These are phyloP conservation scores for Calonectria pseudoreteaudii DNA, from an alignment of 2,329 filamentous ascomycete genomes.

Conservation along the genomic window DNA sequence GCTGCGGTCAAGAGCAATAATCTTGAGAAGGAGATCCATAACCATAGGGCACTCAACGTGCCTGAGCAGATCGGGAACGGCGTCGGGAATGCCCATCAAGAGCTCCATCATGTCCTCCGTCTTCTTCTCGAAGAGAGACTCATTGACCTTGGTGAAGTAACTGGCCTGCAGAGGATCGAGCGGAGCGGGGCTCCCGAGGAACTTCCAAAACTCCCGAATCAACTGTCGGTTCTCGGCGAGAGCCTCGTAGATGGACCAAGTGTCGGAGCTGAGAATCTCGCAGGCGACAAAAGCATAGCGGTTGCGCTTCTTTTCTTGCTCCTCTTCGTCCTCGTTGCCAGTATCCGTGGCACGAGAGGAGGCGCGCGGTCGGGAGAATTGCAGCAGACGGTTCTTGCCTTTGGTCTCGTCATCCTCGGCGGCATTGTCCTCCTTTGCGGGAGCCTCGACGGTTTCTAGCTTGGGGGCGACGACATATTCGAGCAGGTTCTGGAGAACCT, in stretches of 20 bases:
- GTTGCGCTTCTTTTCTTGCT: slow-evolving; percentile 89
- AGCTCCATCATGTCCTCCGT: slow-evolving; percentile 96
- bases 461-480: slow-evolving; percentile 91
- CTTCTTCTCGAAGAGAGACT: slow-evolving; percentile 97
- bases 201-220: slow-evolving; percentile 89
- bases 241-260: slow-evolving; percentile 95
- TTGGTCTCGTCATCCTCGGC: slow-evolving; percentile 65
- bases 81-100: slow-evolving; percentile 84
- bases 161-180: slow-evolving; percentile 94
- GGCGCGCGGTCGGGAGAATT: slow-evolving; percentile 65
- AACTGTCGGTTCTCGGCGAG: slow-evolving; percentile 86
- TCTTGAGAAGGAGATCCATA: slow-evolving; percentile 97
- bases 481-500: slow-evolving; percentile 85
- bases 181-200: slow-evolving; percentile 84
- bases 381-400: slow-evolving; percentile 55
- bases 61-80: slow-evolving; percentile 86
- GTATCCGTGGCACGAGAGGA: slow-evolving; percentile 63
- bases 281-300: slow-evolving; percentile 94
- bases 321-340: slow-evolving; percentile 71
- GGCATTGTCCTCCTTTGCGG: slow-evolving; percentile 58
- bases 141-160: slow-evolving; percentile 99
- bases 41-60: slow-evolving; percentile 98
- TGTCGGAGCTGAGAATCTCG: slow-evolving; percentile 94
- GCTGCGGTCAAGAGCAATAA: slow-evolving; percentile 93
- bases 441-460: slow-evolving; percentile 66